These are phyloP conservation scores for Ustulina deusta DNA, from an alignment of 2,329 filamentous ascomycete species.

Conservation along the genomic window DNA sequence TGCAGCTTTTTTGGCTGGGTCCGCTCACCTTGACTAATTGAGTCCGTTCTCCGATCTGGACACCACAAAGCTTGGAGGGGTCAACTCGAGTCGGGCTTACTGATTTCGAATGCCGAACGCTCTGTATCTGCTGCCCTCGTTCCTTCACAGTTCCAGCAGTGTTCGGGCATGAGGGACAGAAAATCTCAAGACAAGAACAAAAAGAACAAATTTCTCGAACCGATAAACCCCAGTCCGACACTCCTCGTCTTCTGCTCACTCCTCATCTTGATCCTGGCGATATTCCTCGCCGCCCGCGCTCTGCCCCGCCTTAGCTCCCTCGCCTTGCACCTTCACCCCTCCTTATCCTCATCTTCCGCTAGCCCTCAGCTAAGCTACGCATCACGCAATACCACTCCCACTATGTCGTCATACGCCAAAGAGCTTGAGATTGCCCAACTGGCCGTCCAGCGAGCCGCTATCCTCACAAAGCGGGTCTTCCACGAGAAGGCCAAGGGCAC, in stretches of 20 bases:
- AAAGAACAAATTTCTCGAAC: constrained; percentile 11
- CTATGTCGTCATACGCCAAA: constrained; percentile 67
- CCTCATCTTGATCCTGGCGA: constrained; percentile 46
- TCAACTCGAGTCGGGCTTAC: constrained; percentile 20
- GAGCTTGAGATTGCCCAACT: constrained; percentile 80
- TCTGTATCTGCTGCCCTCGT: neutral
- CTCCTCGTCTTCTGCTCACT: constrained; percentile 43
- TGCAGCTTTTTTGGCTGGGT: constrained; percentile 1
- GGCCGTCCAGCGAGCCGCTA: constrained; percentile 78
- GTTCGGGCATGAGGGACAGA: constrained; percentile 39
- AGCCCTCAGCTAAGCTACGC: constrained; percentile 25
- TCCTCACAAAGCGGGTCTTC: constrained; percentile 82
- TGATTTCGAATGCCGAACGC: constrained; percentile 22
- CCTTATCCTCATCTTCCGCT: constrained; percentile 15
- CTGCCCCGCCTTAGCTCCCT: constrained; percentile 50
- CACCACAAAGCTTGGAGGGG: constrained; percentile 13
- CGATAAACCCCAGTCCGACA: constrained; percentile 18
- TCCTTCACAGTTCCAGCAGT: neutral
- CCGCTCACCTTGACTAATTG: neutral
- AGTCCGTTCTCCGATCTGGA: constrained; percentile 16
- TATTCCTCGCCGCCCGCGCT: constrained; percentile 44
- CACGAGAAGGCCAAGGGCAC: constrained; percentile 94
- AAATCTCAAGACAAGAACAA: constrained; percentile 25
- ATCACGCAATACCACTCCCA: constrained; percentile 39
- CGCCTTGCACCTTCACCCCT: constrained; percentile 44